Evolutionary conservation across 495 filamentous ascomycete genomes (phyloP).

Genomic region (Tuber brumale): DNA sequence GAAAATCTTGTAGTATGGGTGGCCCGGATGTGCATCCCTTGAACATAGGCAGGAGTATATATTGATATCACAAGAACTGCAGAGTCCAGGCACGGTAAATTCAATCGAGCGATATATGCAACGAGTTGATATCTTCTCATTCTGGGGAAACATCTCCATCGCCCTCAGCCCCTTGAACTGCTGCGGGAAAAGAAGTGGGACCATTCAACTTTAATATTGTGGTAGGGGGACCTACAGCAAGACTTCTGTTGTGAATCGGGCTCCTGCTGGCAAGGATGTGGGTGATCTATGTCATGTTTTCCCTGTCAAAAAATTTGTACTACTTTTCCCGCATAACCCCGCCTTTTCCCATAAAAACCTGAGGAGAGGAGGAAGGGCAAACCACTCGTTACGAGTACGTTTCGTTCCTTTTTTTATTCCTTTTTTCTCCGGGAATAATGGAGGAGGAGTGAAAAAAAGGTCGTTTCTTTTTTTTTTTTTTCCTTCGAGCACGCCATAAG

Average conservation of each 20-base stretch:
- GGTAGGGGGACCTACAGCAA: background rate
- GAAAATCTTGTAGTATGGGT: background rate
- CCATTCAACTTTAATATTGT: background rate
- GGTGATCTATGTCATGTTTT: background rate
- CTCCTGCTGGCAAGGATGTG: background rate
- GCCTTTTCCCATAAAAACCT: background rate
- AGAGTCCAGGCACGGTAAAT: background rate
- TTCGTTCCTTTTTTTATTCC: background rate
- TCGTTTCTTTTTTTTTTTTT: background rate
- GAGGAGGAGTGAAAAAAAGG: background rate
- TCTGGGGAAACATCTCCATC: background rate
- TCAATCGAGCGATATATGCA: background rate
- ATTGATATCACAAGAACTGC: background rate
- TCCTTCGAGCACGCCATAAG: background rate
- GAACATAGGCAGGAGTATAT: background rate
- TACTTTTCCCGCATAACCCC: slow-evolving; percentile 1
- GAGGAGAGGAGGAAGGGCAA: background rate
- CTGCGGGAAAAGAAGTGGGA: background rate
- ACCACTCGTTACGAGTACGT: background rate
- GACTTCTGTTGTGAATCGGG: background rate
- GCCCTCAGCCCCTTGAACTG: background rate
- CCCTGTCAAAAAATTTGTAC: background rate
- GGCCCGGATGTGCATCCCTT: background rate
- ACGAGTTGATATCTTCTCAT: background rate
- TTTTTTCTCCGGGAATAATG: background rate